phyloP scores from a whole-genome alignment of 208 protist species.

The Polymyxa betae region DNA sequence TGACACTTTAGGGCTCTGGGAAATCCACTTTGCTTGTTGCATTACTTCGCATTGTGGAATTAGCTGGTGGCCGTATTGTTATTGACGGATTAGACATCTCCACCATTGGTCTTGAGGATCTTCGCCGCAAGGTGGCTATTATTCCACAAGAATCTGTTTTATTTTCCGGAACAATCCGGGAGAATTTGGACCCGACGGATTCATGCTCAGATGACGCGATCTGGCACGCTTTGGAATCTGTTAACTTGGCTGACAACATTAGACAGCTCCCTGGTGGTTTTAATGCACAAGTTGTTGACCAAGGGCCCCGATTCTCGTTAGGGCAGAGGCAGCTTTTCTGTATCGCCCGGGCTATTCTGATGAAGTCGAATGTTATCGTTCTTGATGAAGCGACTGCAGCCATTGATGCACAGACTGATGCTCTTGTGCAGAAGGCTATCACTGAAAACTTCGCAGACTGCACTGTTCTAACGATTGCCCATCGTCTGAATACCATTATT shows the following conservation, averaged over 20 bases:
- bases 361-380: conserved; percentile 58
- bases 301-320: conserved; percentile 61
- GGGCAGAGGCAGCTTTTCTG: conserved; percentile 69
- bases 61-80: conserved; percentile 55
- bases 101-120: conserved; percentile 16
- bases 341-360: conserved; percentile 66
- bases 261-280: not conserved
- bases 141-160: conserved; percentile 67
- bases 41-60: conserved; percentile 59
- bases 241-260: conserved; percentile 46
- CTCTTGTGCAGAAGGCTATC: conserved; percentile 59
- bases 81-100: conserved; percentile 68
- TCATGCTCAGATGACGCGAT: not conserved
- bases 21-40: conserved; percentile 55
- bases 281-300: conserved; percentile 54
- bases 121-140: conserved; percentile 60
- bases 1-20: conserved; percentile 21
- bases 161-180: conserved; percentile 65
- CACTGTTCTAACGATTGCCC: conserved; percentile 78
- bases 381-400: conserved; percentile 69
- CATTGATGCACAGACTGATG: conserved; percentile 67
- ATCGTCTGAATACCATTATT: conserved; percentile 77
- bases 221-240: conserved; percentile 37
- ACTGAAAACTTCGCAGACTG: conserved; percentile 54
- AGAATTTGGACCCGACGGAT: conserved; percentile 65